phyloP scores from a whole-genome alignment of 164 flowering plant species.

The Piper betle region DNA sequence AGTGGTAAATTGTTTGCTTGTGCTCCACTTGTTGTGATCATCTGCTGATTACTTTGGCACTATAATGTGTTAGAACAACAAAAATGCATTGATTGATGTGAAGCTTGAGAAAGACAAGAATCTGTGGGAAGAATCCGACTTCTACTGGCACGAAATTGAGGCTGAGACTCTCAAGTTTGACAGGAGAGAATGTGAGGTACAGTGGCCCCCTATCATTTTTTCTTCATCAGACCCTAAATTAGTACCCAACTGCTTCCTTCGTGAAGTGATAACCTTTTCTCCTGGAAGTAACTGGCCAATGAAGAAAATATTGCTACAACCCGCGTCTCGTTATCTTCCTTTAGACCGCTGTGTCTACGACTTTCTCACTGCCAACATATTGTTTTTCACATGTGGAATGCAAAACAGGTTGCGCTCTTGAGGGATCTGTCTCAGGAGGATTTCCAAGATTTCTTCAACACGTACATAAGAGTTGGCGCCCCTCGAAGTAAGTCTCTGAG shows the following conservation, averaged over 20 bases:
- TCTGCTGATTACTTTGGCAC: too few relatives aligned
- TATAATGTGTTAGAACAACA: slow-evolving; percentile 39
- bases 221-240: too few relatives aligned
- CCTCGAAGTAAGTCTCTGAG: slow-evolving; percentile 47
- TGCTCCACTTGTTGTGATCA: too few relatives aligned
- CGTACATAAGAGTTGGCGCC: slow-evolving; percentile 63
- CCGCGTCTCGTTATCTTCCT: too few relatives aligned
- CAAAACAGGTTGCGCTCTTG: slow-evolving; percentile 59
- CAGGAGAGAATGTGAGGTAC: slow-evolving; percentile 75
- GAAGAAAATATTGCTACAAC: too few relatives aligned
- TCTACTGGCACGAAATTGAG: slow-evolving; percentile 68
- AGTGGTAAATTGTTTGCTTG: too few relatives aligned
- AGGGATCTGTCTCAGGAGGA: slow-evolving; percentile 51
- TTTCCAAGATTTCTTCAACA: slow-evolving; percentile 60
- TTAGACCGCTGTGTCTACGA: too few relatives aligned
- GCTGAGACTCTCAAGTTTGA: slow-evolving; percentile 85
- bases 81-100: slow-evolving; percentile 75
- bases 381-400: background rate
- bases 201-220: slow-evolving; percentile 1
- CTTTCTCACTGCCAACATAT: too few relatives aligned
- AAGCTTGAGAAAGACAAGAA: slow-evolving; percentile 96
- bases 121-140: slow-evolving; percentile 63
- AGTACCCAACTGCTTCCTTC: too few relatives aligned
- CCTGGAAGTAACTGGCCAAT: too few relatives aligned
- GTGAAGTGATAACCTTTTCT: too few relatives aligned